Conservation (phyloP, 495 filamentous ascomycete genomes). For the Daldinia childiae region DNA sequence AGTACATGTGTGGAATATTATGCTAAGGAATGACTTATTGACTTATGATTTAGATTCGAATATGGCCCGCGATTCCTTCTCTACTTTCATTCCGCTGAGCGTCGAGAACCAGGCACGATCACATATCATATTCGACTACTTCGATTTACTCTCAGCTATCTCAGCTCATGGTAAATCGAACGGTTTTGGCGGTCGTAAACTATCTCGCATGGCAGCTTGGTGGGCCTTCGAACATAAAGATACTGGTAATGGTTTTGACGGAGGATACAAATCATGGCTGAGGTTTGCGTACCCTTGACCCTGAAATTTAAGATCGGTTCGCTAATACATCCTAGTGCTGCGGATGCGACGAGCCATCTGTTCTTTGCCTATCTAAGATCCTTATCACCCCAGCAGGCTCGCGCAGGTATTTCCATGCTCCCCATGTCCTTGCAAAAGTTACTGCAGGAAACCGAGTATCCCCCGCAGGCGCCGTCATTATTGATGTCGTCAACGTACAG, state of each 20-base stretch:
- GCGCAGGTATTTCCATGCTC: conserved; percentile 80
- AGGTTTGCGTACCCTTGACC: conserved; percentile 44
- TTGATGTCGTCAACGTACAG: conserved; percentile 84
- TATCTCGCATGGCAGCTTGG: conserved; percentile 96
- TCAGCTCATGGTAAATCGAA: conserved; percentile 88
- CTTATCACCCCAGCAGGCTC: conserved; percentile 77
- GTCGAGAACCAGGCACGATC: conserved; percentile 87
- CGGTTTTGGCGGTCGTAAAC: conserved; percentile 90
- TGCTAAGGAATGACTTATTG: conserved; percentile 29
- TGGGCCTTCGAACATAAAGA: conserved; percentile 97
- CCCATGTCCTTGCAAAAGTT: conserved; percentile 91
- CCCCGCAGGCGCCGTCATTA: conserved; percentile 79
- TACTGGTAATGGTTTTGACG: conserved; percentile 90
- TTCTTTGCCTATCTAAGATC: conserved; percentile 98
- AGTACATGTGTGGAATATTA: conserved; percentile 15
- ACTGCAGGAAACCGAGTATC: conserved; percentile 93
- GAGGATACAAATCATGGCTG: conserved; percentile 87
- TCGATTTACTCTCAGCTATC: conserved; percentile 87
- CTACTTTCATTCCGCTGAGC: conserved; percentile 94
- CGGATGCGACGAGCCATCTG: conserved; percentile 93
- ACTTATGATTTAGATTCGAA: conserved; percentile 74
- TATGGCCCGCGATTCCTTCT: conserved; percentile 90
- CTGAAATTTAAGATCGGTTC: conserved; percentile 14
- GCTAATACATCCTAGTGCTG: conserved; percentile 69
- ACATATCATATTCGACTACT: conserved; percentile 95